These are phyloP conservation scores for Podaxis rugospora DNA, from an alignment of 768 basidiomycete genomes.

Conservation along the genomic window DNA sequence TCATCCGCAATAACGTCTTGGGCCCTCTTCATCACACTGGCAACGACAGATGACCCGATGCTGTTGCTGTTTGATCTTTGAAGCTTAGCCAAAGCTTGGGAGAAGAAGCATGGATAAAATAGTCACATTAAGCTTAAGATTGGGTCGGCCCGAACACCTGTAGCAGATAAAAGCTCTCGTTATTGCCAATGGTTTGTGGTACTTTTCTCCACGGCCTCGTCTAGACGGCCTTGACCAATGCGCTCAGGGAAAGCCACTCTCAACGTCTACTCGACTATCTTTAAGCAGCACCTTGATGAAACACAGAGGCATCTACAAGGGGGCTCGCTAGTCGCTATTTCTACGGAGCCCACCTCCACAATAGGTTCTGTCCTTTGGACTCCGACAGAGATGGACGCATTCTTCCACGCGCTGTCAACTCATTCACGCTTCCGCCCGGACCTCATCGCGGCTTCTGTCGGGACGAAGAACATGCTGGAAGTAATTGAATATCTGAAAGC, in stretches of 20 bases:
- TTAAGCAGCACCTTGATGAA: not conserved
- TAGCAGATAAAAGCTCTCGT: not conserved
- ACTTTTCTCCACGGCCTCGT: too few species aligned
- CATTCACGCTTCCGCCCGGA: slow-evolving; percentile 75
- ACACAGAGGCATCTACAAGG: not conserved
- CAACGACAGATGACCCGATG: not conserved
- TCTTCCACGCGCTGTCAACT: slow-evolving; percentile 68
- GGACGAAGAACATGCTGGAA: slow-evolving; percentile 61
- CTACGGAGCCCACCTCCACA: not conserved
- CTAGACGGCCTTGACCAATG: not conserved
- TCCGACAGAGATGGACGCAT: slow-evolving; percentile 54
- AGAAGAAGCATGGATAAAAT: not conserved
- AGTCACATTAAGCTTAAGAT: not conserved
- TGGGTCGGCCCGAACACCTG: not conserved
- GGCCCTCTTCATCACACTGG: not conserved
- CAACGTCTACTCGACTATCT: not conserved
- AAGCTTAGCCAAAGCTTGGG: not conserved
- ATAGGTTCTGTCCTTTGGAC: slow-evolving; percentile 50
- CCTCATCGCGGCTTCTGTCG: slow-evolving; percentile 64
- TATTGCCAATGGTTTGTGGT: too few species aligned
- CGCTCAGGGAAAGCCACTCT: not conserved
- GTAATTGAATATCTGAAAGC: slow-evolving; percentile 63
- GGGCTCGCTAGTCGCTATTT: not conserved
- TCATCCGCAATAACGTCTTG: too few species aligned
- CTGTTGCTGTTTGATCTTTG: not conserved